Evolutionary conservation across 805 yeast species (phyloP), one percentile per base, ranked within the genome.

Genomic region (Spathaspora hagerdaliae): DNA sequence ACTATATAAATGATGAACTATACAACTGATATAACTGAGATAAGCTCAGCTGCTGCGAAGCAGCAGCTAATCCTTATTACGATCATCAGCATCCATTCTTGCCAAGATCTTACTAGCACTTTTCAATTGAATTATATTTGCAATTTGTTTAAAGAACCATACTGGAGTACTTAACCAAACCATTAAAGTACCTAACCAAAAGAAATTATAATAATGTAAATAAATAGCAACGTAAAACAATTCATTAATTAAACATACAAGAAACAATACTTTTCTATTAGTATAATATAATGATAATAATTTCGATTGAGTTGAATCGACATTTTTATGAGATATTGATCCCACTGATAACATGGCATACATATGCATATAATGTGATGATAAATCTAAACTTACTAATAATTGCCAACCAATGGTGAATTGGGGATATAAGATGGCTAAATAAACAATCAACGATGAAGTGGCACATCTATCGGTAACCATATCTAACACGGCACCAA

Each of bases 311-410:
- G 83, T 81, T 56, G 81, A 76, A 45, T 81, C 85, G 45, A 95
- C 85, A 51, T 79, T 78, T 73, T 94, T 94, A 69, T 94, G 99
- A 37, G 91, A 81, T 8, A 78, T 63, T 3, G 86, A 82, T 14
- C 98, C 98, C 34, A 82, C 72, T 43, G 83, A 77, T 56, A 91
- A 72, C 69, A 89, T 86, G 36, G 98, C 96, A 65, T 91, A 91
- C 99, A 94, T 94, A 71, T 94, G 99, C 87, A 94, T 87, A 70
- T 94, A 94, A 64, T 94, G 99, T 43, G 96, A 86, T 2, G 97
- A 90, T 57, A 94, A 76, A 53, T 87, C 95, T 56, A 94, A 73
- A 9, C 95, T 85, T 42, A 91, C 82, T 55, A 94, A 74, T 26
- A 87, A 55, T 69, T 94, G 99, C 83, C 92, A 91, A 7, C 82